Evolutionary conservation across 2,329 filamentous ascomycete species (phyloP).

Genomic region (Aspergillus arachidicola): DNA sequence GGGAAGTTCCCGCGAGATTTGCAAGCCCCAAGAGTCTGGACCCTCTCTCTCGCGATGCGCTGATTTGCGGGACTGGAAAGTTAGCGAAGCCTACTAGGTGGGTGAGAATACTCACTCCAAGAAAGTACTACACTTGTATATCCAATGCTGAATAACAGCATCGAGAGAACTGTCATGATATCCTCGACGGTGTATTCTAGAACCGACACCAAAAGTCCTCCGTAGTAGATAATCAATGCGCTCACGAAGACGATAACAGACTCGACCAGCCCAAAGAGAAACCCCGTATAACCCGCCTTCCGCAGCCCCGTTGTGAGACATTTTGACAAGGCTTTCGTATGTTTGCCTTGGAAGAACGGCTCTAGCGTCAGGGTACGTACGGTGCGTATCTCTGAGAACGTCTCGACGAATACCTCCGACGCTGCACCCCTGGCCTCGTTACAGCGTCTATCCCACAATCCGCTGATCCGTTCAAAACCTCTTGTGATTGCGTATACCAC

Average conservation of each 20-base stretch:
- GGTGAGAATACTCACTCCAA: slow-evolving; percentile 50
- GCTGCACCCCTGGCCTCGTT: slow-evolving; percentile 65
- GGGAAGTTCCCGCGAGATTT: slow-evolving; percentile 59
- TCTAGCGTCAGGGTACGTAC: slow-evolving; percentile 77
- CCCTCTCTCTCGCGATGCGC: slow-evolving; percentile 71
- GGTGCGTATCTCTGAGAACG: slow-evolving; percentile 76
- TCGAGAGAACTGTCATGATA: slow-evolving; percentile 74
- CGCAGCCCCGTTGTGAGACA: slow-evolving; percentile 65
- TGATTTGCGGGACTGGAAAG: slow-evolving; percentile 71
- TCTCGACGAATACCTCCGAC: slow-evolving; percentile 69
- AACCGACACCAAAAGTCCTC: slow-evolving; percentile 63
- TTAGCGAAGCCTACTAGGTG: neutral
- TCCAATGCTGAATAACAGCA: slow-evolving; percentile 81
- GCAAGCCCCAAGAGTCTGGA: slow-evolving; percentile 72
- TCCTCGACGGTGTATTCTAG: slow-evolving; percentile 55
- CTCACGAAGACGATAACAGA: slow-evolving; percentile 71
- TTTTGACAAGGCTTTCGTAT: slow-evolving; percentile 53
- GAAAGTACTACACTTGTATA: slow-evolving; percentile 70
- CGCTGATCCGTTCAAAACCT: slow-evolving; percentile 65
- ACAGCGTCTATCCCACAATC: slow-evolving; percentile 71
- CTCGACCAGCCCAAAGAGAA: slow-evolving; percentile 78
- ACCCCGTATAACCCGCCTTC: slow-evolving; percentile 67
- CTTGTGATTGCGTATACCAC: slow-evolving; percentile 68
- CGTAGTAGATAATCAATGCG: slow-evolving; percentile 81
- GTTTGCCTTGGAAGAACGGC: slow-evolving; percentile 67